Base-by-base conservation (phyloP, 352 stramenopile species). In the Phytophthora foliorum region DNA sequence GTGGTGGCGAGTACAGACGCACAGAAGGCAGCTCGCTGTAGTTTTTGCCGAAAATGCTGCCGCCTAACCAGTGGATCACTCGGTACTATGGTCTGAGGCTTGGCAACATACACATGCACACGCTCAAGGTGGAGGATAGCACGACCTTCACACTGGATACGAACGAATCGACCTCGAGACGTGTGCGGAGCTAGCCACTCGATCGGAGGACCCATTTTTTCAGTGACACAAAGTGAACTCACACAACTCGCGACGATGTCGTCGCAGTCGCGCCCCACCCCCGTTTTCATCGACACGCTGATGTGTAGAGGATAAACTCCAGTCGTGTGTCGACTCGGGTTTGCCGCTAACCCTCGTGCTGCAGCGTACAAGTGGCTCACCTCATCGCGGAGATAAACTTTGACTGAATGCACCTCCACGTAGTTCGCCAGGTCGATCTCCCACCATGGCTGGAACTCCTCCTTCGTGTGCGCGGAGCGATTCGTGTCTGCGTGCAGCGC, bases 211-310 rank as follows among this genome's bases (percentile, higher is more conserved):
- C 59, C 58, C 1, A 55, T 54, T 19, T 74, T 78, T 16, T 83
- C 73, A 0, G 36, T 27, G 0, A 89, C 45, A 9, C 70, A 75
- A 10, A 84, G 55, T 0, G 59, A 79, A 46, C 69, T 86, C 45
- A 90, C 82, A 50, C 69, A 75, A 58, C 82, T 84, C 0, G 73
- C 72, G 39, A 92, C 32, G 48, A 90, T 78, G 44, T 91, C 80
- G 42, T 88, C 82, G 13, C 84, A 76, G 57, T 90, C 79, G 7
- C 80, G 78, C 9, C 75, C 80, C 17, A 86, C 69, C 2, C 84
- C 84, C 4, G 78, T 83, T 50, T 88, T 92, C 84, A 90, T 92
- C 5, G 80, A 90, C 22, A 92, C 63, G 24, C 50, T 78, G 9
- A 92, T 63, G 48, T 92, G 72, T 2, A 92, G 44, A 0, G 84